Percentiles rank a stretch among this genome's conserved stretches.
Conservation (phyloP, 768 basidiomycete genomes). For the Pleurotus ostreatus region DNA sequence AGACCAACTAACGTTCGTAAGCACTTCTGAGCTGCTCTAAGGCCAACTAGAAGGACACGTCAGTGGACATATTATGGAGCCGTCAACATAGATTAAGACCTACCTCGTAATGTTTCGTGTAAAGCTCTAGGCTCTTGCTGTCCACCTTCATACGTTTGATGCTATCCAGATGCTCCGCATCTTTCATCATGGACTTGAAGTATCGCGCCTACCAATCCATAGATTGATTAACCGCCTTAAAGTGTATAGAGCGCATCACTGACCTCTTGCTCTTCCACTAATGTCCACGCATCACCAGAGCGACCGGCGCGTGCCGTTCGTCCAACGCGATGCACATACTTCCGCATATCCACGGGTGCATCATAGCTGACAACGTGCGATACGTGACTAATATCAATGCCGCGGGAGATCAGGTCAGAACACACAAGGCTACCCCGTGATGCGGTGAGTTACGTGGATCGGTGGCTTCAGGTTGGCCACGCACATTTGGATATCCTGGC, state of each 20-base stretch:
- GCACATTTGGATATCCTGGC: slow-evolving; percentile 80
- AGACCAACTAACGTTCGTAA: slow-evolving; percentile 24
- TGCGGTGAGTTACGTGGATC: background rate
- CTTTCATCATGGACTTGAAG: slow-evolving; percentile 80
- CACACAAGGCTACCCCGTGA: slow-evolving; percentile 63
- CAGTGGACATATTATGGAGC: background rate
- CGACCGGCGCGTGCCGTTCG: slow-evolving; percentile 93
- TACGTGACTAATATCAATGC: slow-evolving; percentile 91
- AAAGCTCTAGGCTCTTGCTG: slow-evolving; percentile 53
- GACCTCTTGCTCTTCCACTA: slow-evolving; percentile 94
- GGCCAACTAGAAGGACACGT: slow-evolving; percentile 24
- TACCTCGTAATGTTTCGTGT: slow-evolving; percentile 69
- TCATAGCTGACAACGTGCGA: slow-evolving; percentile 95
- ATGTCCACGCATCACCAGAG: slow-evolving; percentile 85
- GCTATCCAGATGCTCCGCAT: slow-evolving; percentile 62
- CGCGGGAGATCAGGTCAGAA: slow-evolving; percentile 93
- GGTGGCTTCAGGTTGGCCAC: slow-evolving; percentile 18
- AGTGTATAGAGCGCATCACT: slow-evolving; percentile 8
- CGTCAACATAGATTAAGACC: slow-evolving; percentile 10
- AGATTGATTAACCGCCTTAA: background rate
- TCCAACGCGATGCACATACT: slow-evolving; percentile 97
- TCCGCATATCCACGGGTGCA: slow-evolving; percentile 93
- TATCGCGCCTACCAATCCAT: slow-evolving; percentile 59
- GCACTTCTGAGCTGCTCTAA: slow-evolving; percentile 33
- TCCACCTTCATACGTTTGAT: slow-evolving; percentile 66